Evolutionary conservation across 371 early-diverging fungal genomes (phyloP).

Genomic region (Chytridiales sp.): DNA sequence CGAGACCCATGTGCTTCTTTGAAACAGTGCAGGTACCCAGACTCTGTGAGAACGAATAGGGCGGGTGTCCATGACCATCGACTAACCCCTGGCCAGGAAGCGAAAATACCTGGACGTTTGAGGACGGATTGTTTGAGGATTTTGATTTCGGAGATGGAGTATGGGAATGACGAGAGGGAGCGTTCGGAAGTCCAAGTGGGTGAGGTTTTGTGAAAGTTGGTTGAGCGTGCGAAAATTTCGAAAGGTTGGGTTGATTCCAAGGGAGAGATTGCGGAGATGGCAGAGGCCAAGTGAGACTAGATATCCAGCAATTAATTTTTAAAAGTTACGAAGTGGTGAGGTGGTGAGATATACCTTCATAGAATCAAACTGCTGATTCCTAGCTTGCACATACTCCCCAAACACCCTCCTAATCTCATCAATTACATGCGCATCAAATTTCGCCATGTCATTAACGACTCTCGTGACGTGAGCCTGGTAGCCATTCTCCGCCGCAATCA

Average conservation of each 20-base stretch:
- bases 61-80: constrained; percentile 22
- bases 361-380: constrained; percentile 13
- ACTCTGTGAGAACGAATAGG: constrained; percentile 27
- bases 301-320: too few species aligned
- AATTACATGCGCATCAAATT: constrained; percentile 26
- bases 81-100: not conserved
- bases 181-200: constrained; percentile 7
- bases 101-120: constrained; percentile 18
- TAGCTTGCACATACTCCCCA: constrained; percentile 19
- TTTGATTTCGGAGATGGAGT: constrained; percentile 24
- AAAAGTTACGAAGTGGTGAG: too few species aligned
- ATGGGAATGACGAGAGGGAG: constrained; percentile 21
- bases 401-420: constrained; percentile 13
- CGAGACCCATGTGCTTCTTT: constrained; percentile 13
- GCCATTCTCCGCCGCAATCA: constrained; percentile 29
- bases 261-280: not conserved
- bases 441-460: constrained; percentile 19
- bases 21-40: constrained; percentile 35
- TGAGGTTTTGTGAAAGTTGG: not conserved
- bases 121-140: constrained; percentile 27
- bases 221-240: not conserved
- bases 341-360: constrained; percentile 17
- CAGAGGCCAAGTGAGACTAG: too few species aligned
- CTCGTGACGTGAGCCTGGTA: constrained; percentile 20
- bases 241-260: not conserved